These are phyloP conservation scores for Echria macrotheca DNA, from an alignment of 495 filamentous ascomycete genomes.

Conservation along the genomic window DNA sequence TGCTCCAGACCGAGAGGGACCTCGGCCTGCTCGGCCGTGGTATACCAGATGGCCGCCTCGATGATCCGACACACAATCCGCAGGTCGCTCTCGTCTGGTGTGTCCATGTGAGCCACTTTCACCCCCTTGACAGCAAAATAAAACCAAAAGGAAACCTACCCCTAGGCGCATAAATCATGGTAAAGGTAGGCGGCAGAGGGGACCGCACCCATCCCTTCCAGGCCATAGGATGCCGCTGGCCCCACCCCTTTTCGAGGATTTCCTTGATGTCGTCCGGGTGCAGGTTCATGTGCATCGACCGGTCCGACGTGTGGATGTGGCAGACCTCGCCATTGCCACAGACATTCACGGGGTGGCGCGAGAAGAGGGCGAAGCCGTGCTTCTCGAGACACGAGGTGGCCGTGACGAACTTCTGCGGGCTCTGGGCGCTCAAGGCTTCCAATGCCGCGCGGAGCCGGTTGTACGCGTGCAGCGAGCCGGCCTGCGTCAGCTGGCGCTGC, in stretches of 20 bases:
- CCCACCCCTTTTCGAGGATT: constrained; percentile 77
- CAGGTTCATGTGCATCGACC: constrained; percentile 69
- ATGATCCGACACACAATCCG: constrained; percentile 65
- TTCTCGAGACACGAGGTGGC: constrained; percentile 75
- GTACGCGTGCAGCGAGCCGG: constrained; percentile 48
- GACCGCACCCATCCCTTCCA: constrained; percentile 45
- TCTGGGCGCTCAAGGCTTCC: constrained; percentile 39
- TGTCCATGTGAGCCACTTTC: background rate
- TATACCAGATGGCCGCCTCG: constrained; percentile 61
- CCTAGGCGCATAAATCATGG: constrained; percentile 81
- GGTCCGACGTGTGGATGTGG: constrained; percentile 72
- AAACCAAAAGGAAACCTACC: constrained; percentile 18
- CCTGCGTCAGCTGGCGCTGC: constrained; percentile 69
- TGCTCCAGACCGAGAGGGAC: constrained; percentile 14
- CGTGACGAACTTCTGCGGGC: constrained; percentile 49
- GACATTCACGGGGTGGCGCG: constrained; percentile 52
- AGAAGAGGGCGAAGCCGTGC: constrained; percentile 68
- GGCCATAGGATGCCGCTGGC: constrained; percentile 79
- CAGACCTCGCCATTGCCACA: constrained; percentile 71
- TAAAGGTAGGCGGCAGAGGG: constrained; percentile 62
- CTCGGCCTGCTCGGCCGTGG: constrained; percentile 37
- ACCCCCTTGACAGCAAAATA: background rate
- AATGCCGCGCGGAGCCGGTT: constrained; percentile 44
- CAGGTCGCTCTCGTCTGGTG: constrained; percentile 55
- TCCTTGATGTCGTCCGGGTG: constrained; percentile 73